Evolutionary conservation across 2,329 filamentous ascomycete genomes (phyloP).

Genomic region (Talaromyces sp.): DNA sequence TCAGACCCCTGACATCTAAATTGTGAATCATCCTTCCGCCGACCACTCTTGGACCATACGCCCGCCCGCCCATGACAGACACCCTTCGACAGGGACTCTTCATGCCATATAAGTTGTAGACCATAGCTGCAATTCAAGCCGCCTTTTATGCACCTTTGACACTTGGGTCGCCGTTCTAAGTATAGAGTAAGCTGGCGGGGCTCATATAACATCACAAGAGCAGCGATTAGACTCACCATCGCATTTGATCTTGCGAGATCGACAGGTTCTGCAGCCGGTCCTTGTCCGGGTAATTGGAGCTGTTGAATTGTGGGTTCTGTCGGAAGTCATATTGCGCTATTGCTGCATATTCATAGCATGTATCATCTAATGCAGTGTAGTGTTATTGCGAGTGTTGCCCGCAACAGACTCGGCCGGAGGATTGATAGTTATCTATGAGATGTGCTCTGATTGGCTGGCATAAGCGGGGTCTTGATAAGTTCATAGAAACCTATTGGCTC

Average conservation of each 20-base stretch:
- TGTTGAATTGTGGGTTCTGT: neutral
- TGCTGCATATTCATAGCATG: neutral
- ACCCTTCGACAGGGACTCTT: slow-evolving; percentile 27
- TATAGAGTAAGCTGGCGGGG: neutral
- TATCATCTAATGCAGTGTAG: neutral
- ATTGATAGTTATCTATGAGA: neutral
- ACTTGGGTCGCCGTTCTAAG: slow-evolving; percentile 21
- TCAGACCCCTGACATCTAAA: too few species aligned
- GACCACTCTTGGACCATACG: slow-evolving; percentile 25
- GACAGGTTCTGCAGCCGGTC: slow-evolving; percentile 25
- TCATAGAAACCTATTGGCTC: neutral
- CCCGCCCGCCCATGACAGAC: slow-evolving; percentile 27
- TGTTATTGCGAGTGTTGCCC: neutral
- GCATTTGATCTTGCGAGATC: slow-evolving; percentile 24
- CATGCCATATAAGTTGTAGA: slow-evolving; percentile 25
- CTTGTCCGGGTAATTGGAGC: slow-evolving; percentile 21
- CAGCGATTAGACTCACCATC: slow-evolving; percentile 21
- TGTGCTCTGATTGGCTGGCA: neutral
- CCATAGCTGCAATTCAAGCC: slow-evolving; percentile 22
- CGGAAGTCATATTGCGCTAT: neutral
- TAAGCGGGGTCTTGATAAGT: neutral
- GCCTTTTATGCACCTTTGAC: slow-evolving; percentile 21
- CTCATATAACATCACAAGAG: neutral
- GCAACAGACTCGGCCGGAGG: neutral
- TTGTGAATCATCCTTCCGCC: neutral